Conservation (phyloP, 2,329 filamentous ascomycete genomes). For the Talaromyces islandicus region DNA sequence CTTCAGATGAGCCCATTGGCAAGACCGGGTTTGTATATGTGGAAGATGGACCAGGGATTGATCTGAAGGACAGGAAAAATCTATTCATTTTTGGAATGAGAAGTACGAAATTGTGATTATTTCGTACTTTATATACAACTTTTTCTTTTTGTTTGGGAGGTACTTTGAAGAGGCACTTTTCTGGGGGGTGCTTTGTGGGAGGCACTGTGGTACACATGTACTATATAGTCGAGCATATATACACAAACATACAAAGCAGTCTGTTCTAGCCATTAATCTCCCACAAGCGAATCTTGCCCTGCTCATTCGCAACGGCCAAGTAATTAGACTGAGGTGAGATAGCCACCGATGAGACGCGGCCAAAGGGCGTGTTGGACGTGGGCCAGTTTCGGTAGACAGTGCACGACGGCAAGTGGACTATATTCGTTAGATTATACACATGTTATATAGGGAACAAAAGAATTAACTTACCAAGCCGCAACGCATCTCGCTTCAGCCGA, state of each 20-base stretch:
- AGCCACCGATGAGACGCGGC: slow-evolving; percentile 69
- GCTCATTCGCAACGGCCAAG: slow-evolving; percentile 81
- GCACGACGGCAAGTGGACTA: slow-evolving; percentile 76
- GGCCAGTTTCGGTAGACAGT: slow-evolving; percentile 98
- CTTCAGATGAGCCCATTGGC: slow-evolving; percentile 3
- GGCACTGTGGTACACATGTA: not conserved
- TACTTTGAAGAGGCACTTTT: not conserved
- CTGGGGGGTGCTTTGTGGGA: not conserved
- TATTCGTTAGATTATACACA: not conserved
- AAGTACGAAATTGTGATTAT: slow-evolving; percentile 1
- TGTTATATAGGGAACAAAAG: not conserved
- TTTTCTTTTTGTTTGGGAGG: not conserved
- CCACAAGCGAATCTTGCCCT: slow-evolving; percentile 84
- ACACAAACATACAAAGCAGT: not conserved
- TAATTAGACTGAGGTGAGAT: slow-evolving; percentile 61
- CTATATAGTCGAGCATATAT: not conserved
- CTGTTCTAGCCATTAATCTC: slow-evolving; percentile 52
- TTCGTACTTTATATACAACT: not conserved
- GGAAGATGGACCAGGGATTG: not conserved
- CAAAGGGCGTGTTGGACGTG: slow-evolving; percentile 80
- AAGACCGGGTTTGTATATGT: slow-evolving; percentile 3
- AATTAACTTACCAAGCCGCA: slow-evolving; percentile 54
- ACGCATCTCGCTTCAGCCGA: slow-evolving; percentile 78
- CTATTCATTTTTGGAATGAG: slow-evolving; percentile 3
- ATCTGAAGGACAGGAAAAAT: not conserved